Evolutionary conservation across 176 grass and related monocot species (phyloP), one percentile per base, ranked within the genome.

Genomic region (Aegilops bicornis): DNA sequence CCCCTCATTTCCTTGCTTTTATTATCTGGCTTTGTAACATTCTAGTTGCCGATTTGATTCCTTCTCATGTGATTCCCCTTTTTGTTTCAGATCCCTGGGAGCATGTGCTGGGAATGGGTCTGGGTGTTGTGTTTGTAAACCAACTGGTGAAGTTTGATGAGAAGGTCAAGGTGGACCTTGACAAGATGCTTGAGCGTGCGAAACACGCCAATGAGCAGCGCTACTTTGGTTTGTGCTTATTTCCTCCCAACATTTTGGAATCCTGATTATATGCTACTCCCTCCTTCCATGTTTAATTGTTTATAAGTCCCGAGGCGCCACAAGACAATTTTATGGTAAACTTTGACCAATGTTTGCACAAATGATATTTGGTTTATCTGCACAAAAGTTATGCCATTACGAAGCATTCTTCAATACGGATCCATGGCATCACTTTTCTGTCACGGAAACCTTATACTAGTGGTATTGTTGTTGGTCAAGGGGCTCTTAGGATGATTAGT

Each of bases 101-200:
- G 85, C 94, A 99, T 93, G 92, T 92, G 5, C 58, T 96, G 82
- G 97, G 97, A 8, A 99, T 96, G 85, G 97, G 97, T 30, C 40
- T 96, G 0, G 97, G 94, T 14, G 94, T 25, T 0, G 90, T 99
- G 22, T 99, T 96, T 76, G 90, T 94, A 15, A 96, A 90, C 89
- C 93, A 95, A 80, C 89, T 99, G 12, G 97, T 96, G 50, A 96
- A 92, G 79, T 99, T 86, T 81, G 97, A 99, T 69, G 97, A 90
- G 20, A 88, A 96, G 92, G 52, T 99, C 65, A 94, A 96, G 90
- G 71, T 90, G 79, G 97, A 96, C 65, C 97, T 98, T 5, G 94
- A 96, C 66, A 98, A 96, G 90, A 96, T 96, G 54, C 92, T 98
- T 31, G 94, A 94, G n/a, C 93, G 90, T n/a, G 97, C 97, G 33